phyloP scores from a whole-genome alignment of 495 filamentous ascomycete species.

The Endocarpon pusillum region DNA sequence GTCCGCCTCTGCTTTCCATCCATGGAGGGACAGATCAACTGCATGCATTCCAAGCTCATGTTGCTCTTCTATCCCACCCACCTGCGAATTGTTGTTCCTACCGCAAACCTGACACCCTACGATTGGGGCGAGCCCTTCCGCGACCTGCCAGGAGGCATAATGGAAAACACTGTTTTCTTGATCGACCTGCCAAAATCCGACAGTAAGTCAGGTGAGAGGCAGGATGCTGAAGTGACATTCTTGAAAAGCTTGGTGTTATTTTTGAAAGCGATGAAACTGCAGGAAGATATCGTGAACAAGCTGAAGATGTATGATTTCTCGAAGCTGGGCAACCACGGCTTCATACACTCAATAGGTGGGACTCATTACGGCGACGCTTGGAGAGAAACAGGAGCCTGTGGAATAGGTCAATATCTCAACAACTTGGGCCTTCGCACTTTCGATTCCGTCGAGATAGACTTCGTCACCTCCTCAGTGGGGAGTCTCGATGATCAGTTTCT shows the following conservation, averaged over 20 bases:
- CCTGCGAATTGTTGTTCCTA: slow-evolving; percentile 62
- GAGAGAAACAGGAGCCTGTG: slow-evolving; percentile 50
- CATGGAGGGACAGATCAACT: slow-evolving; percentile 44
- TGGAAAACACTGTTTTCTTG: slow-evolving; percentile 79
- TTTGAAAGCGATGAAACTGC: slow-evolving; percentile 45
- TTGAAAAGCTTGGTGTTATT: slow-evolving; percentile 55
- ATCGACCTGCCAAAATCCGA: slow-evolving; percentile 71
- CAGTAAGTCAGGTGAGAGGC: slow-evolving; percentile 18
- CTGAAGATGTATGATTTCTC: slow-evolving; percentile 58
- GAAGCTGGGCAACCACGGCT: slow-evolving; percentile 47
- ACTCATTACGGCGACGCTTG: slow-evolving; percentile 32
- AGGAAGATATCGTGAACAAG: slow-evolving; percentile 40
- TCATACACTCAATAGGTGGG: slow-evolving; percentile 65
- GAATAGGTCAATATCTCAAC: slow-evolving; percentile 43
- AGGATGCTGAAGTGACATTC: slow-evolving; percentile 29
- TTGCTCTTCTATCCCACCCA: slow-evolving; percentile 54
- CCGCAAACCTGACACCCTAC: slow-evolving; percentile 58
- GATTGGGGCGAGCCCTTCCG: slow-evolving; percentile 93
- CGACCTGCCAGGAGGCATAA: slow-evolving; percentile 41
- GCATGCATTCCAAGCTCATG: slow-evolving; percentile 85
- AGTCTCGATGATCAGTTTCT: slow-evolving; percentile 51
- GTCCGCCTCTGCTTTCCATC: slow-evolving; percentile 65
- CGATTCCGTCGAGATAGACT: slow-evolving; percentile 38
- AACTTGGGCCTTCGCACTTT: slow-evolving; percentile 34
- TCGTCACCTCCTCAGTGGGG: slow-evolving; percentile 63